Base-by-base conservation (phyloP, 805 yeast species). In the Lachancea mirantina region DNA sequence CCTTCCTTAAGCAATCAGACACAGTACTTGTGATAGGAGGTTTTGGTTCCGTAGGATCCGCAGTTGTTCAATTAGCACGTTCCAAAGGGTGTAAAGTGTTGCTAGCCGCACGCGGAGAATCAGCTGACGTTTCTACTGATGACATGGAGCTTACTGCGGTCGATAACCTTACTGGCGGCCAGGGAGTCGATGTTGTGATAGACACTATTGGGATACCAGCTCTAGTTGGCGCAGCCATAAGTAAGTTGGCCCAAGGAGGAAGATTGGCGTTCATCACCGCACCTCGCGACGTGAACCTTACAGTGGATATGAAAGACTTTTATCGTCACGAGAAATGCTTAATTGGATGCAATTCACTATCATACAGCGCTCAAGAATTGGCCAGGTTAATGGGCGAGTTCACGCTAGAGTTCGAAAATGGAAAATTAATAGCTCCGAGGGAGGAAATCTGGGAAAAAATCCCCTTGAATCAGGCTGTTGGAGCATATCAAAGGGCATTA, bases 191-290 rank as follows among this genome's bases (percentile, higher is more conserved):
- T 23, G 32, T 33, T 5, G 32, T 33, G 4, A 33, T 33, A 7
- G 36, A 33, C 14, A 33, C 36, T 7, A 28, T 28, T n/a, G 36
- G 36, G 17, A 22, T 27, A 6, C 36, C 36, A n/a, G 23, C 36
- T 5, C 16, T 28, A 16, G 28, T 23, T 8, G 13, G 22, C 11
- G 36, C 36, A 7, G 36, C 32, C n/a, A 15, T 23, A 8, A 13
- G 11, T 7, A 33, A 21, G 7, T 14, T 33, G 13, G 27, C 36
- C 11, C 36, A 33, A n/a, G 32, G 36, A 7, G 36, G 36, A 14
- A 28, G 32, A 14, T 23, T 33, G 9, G 32, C 27, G 18, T 20
- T 33, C 11, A 33, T 33, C 23, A 19, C 36, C 7, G 28, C 28
- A 14, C 36, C 17, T 10, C 26, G 27, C 8, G 28, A 19, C 4